Percentiles rank a stretch among this genome's conserved stretches.
Conservation (phyloP, 2,329 filamentous ascomycete genomes). For the Diaporthe sp. region DNA sequence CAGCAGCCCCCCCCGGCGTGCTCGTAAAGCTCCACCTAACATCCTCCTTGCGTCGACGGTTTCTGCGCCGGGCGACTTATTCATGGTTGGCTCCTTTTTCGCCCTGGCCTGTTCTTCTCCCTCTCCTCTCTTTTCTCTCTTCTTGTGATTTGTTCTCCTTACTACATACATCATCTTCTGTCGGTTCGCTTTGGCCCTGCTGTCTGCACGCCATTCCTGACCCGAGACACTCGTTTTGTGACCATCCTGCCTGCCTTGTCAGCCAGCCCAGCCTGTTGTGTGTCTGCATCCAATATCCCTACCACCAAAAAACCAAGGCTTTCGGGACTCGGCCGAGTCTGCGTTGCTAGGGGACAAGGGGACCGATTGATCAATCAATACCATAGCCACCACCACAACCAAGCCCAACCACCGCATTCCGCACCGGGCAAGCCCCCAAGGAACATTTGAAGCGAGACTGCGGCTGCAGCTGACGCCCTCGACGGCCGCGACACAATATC, state of each 20-base stretch:
- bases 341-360: conserved; percentile 1
- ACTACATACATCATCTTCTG: neutral
- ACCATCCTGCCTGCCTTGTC: neutral
- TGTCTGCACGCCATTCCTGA: neutral
- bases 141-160: neutral
- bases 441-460: neutral
- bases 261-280: neutral
- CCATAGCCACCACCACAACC: neutral
- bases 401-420: neutral
- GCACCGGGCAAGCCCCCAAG: neutral
- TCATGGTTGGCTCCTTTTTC: conserved; percentile 12
- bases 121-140: neutral
- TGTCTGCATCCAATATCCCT: neutral
- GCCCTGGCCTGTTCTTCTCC: neutral
- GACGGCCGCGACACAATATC: neutral
- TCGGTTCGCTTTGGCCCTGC: neutral
- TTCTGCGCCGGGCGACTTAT: conserved; percentile 18
- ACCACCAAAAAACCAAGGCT: neutral
- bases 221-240: conserved; percentile 24
- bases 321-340: conserved; percentile 31
- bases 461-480: conserved; percentile 33
- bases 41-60: conserved; percentile 22
- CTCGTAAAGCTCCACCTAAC: conserved; percentile 22
- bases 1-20: neutral
- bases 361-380: neutral